phyloP scores from a whole-genome alignment of 2,329 filamentous ascomycete genomes.

The Cladosporium colombiae region DNA sequence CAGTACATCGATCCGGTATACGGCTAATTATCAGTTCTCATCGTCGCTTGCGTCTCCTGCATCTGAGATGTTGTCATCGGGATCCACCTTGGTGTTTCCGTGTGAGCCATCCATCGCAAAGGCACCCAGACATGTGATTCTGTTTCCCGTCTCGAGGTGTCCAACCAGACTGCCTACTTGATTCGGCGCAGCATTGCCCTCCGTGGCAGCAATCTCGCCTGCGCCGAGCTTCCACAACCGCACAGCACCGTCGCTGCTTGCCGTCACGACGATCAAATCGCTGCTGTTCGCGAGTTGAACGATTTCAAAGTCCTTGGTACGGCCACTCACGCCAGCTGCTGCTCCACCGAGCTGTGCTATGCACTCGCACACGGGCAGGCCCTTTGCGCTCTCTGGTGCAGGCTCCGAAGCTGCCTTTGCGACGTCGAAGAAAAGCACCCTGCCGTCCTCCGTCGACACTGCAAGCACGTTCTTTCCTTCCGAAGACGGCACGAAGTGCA shows the following conservation, averaged over 20 bases:
- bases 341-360: constrained; percentile 75
- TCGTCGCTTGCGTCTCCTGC: constrained; percentile 14
- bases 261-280: constrained; percentile 63
- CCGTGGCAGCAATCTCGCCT: constrained; percentile 10
- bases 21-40: neutral
- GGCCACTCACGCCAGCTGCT: constrained; percentile 61
- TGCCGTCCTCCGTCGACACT: constrained; percentile 86
- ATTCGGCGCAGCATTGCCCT: constrained; percentile 32
- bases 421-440: constrained; percentile 80
- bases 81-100: constrained; percentile 26
- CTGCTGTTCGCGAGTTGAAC: constrained; percentile 46
- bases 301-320: constrained; percentile 87
- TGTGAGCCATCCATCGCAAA: constrained; percentile 68
- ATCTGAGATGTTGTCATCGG: constrained; percentile 22
- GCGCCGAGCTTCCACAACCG: constrained; percentile 64
- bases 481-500: constrained; percentile 66
- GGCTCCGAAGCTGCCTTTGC: constrained; percentile 44
- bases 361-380: constrained; percentile 44
- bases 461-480: constrained; percentile 57
- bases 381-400: constrained; percentile 49
- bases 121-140: constrained; percentile 84
- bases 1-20: neutral
- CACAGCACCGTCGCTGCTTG: constrained; percentile 82
- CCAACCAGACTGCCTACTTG: constrained; percentile 70
- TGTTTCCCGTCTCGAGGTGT: constrained; percentile 79